phyloP scores from a whole-genome alignment of 2,329 filamentous ascomycete species.

The Akanthomyces muscarius region DNA sequence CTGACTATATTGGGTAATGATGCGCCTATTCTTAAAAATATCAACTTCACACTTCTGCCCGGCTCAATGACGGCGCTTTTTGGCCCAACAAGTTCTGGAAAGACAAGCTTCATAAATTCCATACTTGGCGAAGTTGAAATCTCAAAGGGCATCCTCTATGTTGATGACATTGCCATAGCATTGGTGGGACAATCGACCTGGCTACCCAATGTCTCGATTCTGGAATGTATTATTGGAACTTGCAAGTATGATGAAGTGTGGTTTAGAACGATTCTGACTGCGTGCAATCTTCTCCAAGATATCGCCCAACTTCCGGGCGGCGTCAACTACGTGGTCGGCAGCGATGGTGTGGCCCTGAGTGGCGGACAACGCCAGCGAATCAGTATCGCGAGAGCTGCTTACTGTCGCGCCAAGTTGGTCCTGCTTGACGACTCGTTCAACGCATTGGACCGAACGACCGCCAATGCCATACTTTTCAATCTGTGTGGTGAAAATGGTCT shows the following conservation, averaged over 20 bases:
- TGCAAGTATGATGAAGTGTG: neutral
- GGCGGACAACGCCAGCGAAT: slow-evolving; percentile 7
- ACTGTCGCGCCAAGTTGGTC: neutral
- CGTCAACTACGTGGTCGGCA: neutral
- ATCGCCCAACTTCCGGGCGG: neutral
- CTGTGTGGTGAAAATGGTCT: neutral
- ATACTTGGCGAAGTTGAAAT: neutral
- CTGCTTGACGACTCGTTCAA: slow-evolving; percentile 2
- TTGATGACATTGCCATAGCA: neutral
- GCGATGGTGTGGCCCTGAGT: neutral
- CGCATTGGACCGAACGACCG: neutral
- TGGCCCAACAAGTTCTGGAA: slow-evolving; percentile 1
- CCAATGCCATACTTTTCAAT: neutral
- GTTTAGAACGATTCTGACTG: neutral
- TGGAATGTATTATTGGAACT: neutral
- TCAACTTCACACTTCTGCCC: neutral
- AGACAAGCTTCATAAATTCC: neutral
- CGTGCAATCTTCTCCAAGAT: neutral
- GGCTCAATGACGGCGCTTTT: neutral
- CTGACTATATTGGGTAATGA: neutral
- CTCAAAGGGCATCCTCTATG: neutral
- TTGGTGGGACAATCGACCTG: neutral
- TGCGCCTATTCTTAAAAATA: neutral
- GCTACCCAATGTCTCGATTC: neutral
- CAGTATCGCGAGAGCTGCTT: neutral